Base-by-base conservation (phyloP, 1,139 yeast species). In the Magnusiomyces starmeri region DNA sequence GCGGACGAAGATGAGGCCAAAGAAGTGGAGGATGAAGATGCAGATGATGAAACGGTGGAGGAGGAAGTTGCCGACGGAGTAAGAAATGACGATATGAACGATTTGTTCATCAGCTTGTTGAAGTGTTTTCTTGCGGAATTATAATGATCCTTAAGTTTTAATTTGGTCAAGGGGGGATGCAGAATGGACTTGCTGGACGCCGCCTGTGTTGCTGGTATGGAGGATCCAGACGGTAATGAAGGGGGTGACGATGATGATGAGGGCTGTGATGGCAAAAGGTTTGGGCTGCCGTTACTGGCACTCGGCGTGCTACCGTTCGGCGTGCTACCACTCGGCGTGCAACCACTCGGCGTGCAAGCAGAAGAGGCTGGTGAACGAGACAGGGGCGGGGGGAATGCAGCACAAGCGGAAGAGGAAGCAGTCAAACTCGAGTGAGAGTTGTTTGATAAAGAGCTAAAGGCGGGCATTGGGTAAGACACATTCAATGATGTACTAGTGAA, bases 11-110 rank as follows among this genome's bases (percentile, higher is more conserved):
- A 40, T 46, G 57, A 37, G 26, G 59, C 42, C 43, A 41, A 16
- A 46, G 54, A 34, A 37, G 56, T 35, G 49, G 52, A 16, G 41
- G 52, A 9, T 43, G 48, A 45, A 35, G 45, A 14, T 53, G 56
- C 21, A 43, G 52, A 7, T 37, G 48, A 45, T 46, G 51, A 21
- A 40, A 51, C 35, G 46, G 51, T 8, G 48, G 46, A 43, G 48
- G 41, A 8, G 55, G 57, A 18, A 44, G 53, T 8, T 43, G 48
- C 48, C 45, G 49, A 18, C 43, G 54, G 40, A 27, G 49, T 26
- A 26, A 58, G 47, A 46, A 58, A 54, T 14, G 61, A 54, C 21
- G 60, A 57, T 3, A 56, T 24, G 18, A 58, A 34, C 10, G 55
- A 52, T 51, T 52, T 56, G 48, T 50, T 54, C 27, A 59, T 55